Base-by-base conservation (phyloP, 2,329 filamentous ascomycete genomes). In the Neonectria punicea region DNA sequence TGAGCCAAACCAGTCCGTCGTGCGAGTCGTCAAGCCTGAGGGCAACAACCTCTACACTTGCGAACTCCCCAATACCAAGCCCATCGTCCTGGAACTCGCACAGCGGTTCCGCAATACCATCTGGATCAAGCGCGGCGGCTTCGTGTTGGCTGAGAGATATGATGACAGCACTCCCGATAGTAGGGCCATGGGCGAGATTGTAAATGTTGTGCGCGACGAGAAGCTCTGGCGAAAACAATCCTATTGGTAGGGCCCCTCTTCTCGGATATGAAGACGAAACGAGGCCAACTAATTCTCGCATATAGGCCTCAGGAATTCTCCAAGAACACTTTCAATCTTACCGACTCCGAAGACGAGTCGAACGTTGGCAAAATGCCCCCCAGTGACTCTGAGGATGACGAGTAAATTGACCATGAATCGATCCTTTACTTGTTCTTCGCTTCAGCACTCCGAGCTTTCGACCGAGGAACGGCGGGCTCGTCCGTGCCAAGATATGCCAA, bases 201-300 rank as follows among this genome's bases (percentile, higher is more conserved):
- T 97, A 71, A 98, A 98, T 75, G 89, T 98, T 39, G 94, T 98
- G 41, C 86, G 93, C 41, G 93, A 98, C 75, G 94, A 98, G 82
- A 97, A 93, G 81, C 85, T 86, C 47, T 99, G 96, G 96, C 89
- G 94, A 75, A 97, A 97, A 81, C 90, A 92, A 82, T 74, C 84
- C 10, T 99, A 95, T 78, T 98, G 96, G 96, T 95, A 83, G 78
- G 41, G 41, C 39, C 14, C 22, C 36, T 39, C 6, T 16, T 39
- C 43, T 39, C 16, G 44, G 13, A 9, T 22, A 18, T 34, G 56
- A 49, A 11, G 16, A 56, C 34, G 34, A 53, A 25, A 34, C 25
- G 46, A n/a, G 43, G 41, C 71, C 76, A 58, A 79, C 67, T 43
- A 34, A 57, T 51, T 39, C 58, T 61, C 32, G 59, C 30, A 32